Evolutionary conservation across 768 basidiomycete genomes (phyloP).

Genomic region (Tephrocybe sp.): DNA sequence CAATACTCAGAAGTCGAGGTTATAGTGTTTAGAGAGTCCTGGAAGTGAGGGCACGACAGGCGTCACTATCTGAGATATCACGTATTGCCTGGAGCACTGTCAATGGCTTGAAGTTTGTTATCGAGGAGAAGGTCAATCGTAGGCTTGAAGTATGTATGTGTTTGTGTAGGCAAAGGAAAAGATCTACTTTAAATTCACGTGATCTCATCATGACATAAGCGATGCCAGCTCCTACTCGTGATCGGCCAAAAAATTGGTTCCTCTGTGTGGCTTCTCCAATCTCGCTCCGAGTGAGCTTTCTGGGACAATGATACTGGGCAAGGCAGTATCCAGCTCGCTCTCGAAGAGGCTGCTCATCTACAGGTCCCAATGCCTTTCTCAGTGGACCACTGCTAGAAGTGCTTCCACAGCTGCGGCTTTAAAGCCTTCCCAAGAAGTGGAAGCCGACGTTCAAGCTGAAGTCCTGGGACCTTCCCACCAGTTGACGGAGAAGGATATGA

Average conservation of each 20-base stretch:
- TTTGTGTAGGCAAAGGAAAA: no score
- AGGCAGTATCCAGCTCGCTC: conserved; percentile 18
- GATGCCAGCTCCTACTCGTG: no score
- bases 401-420: conserved; percentile 47
- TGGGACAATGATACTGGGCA: conserved; percentile 21
- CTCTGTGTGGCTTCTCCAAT: neutral
- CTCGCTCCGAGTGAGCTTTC: conserved; percentile 7
- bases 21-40: no score
- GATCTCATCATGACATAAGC: no score
- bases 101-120: no score
- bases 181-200: no score
- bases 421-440: conserved; percentile 24
- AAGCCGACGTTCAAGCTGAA: conserved; percentile 13
- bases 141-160: no score
- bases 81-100: no score
- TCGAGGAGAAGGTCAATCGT: no score
- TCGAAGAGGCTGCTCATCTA: conserved; percentile 8
- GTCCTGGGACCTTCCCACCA: conserved; percentile 37
- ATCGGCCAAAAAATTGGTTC: neutral
- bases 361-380: conserved; percentile 4
- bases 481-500: conserved; percentile 64
- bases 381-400: conserved; percentile 23
- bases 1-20: no score
- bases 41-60: no score
- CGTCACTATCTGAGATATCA: no score